Percentiles rank a stretch among this genome's conserved stretches.
These are phyloP conservation scores for Leccinum truebloodii DNA, from an alignment of 768 basidiomycete genomes.

Conservation along the genomic window DNA sequence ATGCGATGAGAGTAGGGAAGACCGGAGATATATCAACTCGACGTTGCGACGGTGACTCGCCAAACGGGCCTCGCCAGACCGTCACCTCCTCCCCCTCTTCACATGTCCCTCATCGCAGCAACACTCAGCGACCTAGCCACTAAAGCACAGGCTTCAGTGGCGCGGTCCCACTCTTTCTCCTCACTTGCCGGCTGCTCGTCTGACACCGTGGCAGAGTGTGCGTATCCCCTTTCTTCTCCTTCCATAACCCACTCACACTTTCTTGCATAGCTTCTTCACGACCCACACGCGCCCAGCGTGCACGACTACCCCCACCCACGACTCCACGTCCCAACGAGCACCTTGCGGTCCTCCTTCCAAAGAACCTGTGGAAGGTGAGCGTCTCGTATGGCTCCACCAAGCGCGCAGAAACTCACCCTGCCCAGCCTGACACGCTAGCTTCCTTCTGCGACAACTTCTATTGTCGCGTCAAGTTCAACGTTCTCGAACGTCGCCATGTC, in stretches of 20 bases:
- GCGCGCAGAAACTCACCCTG: slow-evolving; percentile 19
- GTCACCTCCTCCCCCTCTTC: slow-evolving; percentile 15
- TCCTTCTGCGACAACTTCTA: slow-evolving; percentile 71
- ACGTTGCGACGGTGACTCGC: slow-evolving; percentile 26
- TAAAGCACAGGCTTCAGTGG: slow-evolving; percentile 25
- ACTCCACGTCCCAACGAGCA: slow-evolving; percentile 57
- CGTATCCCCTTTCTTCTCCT: neutral
- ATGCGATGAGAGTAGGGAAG: slow-evolving; percentile 14
- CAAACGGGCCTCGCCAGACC: slow-evolving; percentile 1
- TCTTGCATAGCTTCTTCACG: slow-evolving; percentile 23
- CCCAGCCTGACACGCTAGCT: slow-evolving; percentile 62
- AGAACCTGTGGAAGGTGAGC: slow-evolving; percentile 72
- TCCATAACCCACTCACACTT: slow-evolving; percentile 1
- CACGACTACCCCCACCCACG: slow-evolving; percentile 19
- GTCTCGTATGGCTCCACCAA: neutral
- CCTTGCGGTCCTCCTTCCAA: slow-evolving; percentile 72
- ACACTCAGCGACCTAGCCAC: slow-evolving; percentile 30
- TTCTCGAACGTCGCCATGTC: slow-evolving; percentile 77
- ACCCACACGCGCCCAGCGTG: slow-evolving; percentile 17
- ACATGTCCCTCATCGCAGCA: slow-evolving; percentile 32
- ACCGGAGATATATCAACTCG: slow-evolving; percentile 30
- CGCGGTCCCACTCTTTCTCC: slow-evolving; percentile 8
- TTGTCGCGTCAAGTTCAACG: slow-evolving; percentile 62
- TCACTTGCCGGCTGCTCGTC: slow-evolving; percentile 16
- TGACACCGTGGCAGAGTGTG: slow-evolving; percentile 16